A percentile compares a stretch with the other conserved stretches of the same genome.
Conservation (phyloP, 495 filamentous ascomycete species). For the Penicillium angulare region DNA sequence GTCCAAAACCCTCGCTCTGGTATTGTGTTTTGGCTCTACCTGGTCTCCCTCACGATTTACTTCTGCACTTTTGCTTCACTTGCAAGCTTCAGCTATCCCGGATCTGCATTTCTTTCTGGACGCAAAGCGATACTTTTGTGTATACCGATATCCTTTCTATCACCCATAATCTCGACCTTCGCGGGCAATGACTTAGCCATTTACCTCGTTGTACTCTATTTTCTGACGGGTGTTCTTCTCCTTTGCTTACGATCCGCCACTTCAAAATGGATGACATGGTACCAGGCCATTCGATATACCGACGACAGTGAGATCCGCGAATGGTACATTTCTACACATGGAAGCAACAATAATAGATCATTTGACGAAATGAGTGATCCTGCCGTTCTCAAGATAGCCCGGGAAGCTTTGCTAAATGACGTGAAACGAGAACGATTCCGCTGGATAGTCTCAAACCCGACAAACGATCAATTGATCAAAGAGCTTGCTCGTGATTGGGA, state of each 20-base stretch:
- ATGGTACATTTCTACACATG: slow-evolving; percentile 44
- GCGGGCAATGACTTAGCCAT: slow-evolving; percentile 45
- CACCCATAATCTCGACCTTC: slow-evolving; percentile 47
- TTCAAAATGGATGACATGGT: slow-evolving; percentile 54
- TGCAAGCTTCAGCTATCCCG: slow-evolving; percentile 57
- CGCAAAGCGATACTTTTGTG: slow-evolving; percentile 44
- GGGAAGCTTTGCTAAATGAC: slow-evolving; percentile 44
- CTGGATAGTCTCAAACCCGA: slow-evolving; percentile 38
- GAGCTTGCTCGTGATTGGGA: slow-evolving; percentile 53
- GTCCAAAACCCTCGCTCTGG: slow-evolving; percentile 38
- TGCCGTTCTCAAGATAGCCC: slow-evolving; percentile 44
- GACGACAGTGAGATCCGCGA: slow-evolving; percentile 48
- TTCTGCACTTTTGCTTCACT: slow-evolving; percentile 50
- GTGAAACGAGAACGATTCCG: slow-evolving; percentile 45
- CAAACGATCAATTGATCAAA: slow-evolving; percentile 44
- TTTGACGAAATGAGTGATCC: slow-evolving; percentile 42
- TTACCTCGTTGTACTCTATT: slow-evolving; percentile 47
- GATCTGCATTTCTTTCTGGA: slow-evolving; percentile 50
- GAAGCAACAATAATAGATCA: slow-evolving; percentile 33
- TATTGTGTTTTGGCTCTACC: slow-evolving; percentile 51
- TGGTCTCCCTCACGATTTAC: slow-evolving; percentile 49
- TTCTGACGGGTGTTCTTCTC: slow-evolving; percentile 43
- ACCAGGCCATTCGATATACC: slow-evolving; percentile 43
- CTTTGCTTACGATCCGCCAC: slow-evolving; percentile 44
- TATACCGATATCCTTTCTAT: slow-evolving; percentile 48